Evolutionary conservation across 306 rosid genomes (phyloP).

Genomic region (Rubus parviflorus): DNA sequence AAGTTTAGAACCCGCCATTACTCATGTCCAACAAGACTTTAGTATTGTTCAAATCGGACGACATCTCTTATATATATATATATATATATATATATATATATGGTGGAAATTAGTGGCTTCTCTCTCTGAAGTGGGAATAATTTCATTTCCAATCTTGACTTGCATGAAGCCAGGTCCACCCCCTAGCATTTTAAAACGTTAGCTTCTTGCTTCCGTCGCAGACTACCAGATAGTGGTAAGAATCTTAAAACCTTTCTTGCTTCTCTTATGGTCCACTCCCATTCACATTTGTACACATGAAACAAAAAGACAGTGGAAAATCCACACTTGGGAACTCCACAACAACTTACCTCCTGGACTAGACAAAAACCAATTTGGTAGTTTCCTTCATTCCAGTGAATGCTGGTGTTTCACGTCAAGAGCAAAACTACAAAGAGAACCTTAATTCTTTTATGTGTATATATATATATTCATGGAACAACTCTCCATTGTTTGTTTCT

Average conservation of each 20-base stretch:
- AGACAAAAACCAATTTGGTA: background rate
- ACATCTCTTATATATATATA: no score
- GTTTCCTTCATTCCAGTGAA: background rate
- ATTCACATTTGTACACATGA: background rate
- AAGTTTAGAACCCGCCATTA: no score
- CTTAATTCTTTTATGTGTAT: background rate
- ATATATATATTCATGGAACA: background rate
- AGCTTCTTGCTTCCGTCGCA: background rate
- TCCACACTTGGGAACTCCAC: background rate
- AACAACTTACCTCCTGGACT: background rate
- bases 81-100: background rate
- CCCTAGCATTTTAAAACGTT: background rate
- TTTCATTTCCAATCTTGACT: background rate
- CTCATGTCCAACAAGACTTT: no score
- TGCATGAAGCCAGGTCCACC: background rate
- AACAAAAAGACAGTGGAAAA: background rate
- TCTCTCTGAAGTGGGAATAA: background rate
- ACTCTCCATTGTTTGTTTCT: slow-evolving; percentile 9
- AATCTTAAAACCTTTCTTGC: background rate
- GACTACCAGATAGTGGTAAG: background rate
- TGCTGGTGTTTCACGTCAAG: background rate
- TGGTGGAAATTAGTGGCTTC: background rate
- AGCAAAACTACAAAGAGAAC: background rate
- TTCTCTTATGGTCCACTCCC: background rate
- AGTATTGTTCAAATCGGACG: no score